Conservation (phyloP, 257 asterid genomes). For the Galeopsis tetrahit region DNA sequence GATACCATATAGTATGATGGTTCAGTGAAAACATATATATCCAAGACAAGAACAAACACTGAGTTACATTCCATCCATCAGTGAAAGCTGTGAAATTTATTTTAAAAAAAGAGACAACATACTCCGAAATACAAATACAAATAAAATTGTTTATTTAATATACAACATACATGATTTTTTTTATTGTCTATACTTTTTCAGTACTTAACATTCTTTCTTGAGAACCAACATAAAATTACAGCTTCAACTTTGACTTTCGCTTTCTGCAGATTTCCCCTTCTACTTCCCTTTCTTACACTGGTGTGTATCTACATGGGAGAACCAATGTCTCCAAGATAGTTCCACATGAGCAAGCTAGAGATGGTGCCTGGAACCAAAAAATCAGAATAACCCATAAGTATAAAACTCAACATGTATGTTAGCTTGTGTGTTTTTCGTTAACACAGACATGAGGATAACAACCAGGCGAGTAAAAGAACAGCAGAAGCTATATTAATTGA, state of each 20-base stretch:
- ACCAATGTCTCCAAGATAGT: constrained; percentile 8
- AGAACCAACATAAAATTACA: constrained; percentile 10
- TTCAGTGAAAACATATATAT: not conserved
- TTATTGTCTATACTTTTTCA: constrained; percentile 15
- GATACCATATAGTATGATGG: not conserved
- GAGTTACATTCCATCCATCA: not conserved
- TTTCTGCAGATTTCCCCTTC: constrained; percentile 25
- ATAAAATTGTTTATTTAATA: not conserved
- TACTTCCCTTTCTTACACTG: constrained; percentile 20
- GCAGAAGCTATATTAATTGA: not conserved
- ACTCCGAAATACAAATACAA: not conserved
- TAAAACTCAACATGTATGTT: constrained; percentile 4
- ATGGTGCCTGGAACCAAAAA: constrained; percentile 36
- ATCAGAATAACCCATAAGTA: not conserved
- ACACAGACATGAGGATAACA: constrained; percentile 20
- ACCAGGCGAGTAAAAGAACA: too few relatives aligned
- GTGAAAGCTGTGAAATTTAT: not conserved
- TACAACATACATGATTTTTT: not conserved
- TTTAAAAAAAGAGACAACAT: not conserved
- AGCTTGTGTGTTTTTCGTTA: not conserved
- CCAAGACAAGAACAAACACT: not conserved
- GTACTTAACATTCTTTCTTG: constrained; percentile 17
- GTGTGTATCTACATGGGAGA: constrained; percentile 30
- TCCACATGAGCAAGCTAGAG: constrained; percentile 17
- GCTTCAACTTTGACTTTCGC: constrained; percentile 12